Percentiles rank a stretch among this genome's conserved stretches.
Conservation (phyloP, 2,329 filamentous ascomycete species). For the Acephala macrosclerotiorum region DNA sequence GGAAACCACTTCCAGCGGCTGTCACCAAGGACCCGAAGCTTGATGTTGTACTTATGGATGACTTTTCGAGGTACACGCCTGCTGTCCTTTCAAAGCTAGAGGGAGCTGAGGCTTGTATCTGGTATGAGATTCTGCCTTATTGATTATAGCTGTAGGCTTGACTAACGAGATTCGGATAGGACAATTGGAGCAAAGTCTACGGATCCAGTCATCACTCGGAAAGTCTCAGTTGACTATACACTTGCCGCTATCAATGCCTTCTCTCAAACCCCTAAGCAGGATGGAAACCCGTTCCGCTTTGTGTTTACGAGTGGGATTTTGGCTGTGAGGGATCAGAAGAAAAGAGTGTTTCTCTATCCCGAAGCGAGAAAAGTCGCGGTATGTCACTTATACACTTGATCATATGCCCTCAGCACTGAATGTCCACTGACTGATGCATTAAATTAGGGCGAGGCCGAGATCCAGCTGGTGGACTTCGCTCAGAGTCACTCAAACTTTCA, state of each 20-base stretch:
- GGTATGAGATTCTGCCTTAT: conserved; percentile 13
- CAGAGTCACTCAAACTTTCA: conserved; percentile 12
- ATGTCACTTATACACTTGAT: background rate
- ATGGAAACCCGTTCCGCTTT: conserved; percentile 48
- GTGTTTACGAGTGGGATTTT: conserved; percentile 48
- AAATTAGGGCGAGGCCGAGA: conserved; percentile 23
- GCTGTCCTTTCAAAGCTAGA: conserved; percentile 34
- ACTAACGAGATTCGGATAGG: background rate
- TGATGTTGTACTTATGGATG: conserved; percentile 41
- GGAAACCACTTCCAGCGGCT: conserved; percentile 52
- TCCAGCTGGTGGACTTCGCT: conserved; percentile 22
- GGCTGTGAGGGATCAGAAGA: conserved; percentile 50
- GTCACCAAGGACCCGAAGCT: conserved; percentile 54
- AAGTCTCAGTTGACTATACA: conserved; percentile 27
- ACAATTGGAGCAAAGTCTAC: conserved; percentile 27
- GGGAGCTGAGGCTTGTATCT: conserved; percentile 31
- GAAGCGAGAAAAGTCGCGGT: conserved; percentile 44
- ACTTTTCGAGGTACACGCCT: conserved; percentile 21
- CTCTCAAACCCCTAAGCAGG: conserved; percentile 25
- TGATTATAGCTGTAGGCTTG: background rate
- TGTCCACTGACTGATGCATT: no score
- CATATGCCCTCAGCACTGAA: no score
- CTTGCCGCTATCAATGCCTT: conserved; percentile 44
- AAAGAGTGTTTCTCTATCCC: conserved; percentile 48
- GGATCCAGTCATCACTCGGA: conserved; percentile 12